These are phyloP conservation scores for Candida smagusa DNA, from an alignment of 1,139 yeast species.

Conservation along the genomic window DNA sequence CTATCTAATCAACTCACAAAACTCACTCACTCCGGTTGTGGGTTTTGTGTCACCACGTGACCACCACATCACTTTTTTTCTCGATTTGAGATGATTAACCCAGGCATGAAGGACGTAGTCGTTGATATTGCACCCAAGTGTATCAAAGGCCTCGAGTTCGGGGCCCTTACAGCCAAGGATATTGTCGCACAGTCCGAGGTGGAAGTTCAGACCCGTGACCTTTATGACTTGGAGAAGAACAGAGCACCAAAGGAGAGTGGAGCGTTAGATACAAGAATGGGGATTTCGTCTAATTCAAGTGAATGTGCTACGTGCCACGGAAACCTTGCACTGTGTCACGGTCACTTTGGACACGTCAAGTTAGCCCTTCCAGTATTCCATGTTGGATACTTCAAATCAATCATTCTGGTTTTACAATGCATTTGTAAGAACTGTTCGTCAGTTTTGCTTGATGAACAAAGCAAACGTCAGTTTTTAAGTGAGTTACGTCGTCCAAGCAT, in stretches of 20 bases:
- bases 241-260: slow-evolving; percentile 78
- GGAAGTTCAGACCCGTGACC: slow-evolving; percentile 86
- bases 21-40: too few species aligned
- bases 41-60: background rate
- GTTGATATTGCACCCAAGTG: slow-evolving; percentile 86
- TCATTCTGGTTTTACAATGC: slow-evolving; percentile 82
- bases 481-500: slow-evolving; percentile 86
- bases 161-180: slow-evolving; percentile 87
- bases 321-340: slow-evolving; percentile 90
- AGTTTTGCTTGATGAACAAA: slow-evolving; percentile 68
- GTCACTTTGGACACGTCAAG: slow-evolving; percentile 94
- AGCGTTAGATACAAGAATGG: slow-evolving; percentile 91
- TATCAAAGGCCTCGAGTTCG: slow-evolving; percentile 88
- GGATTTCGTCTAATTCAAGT: slow-evolving; percentile 79
- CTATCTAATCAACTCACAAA: too few species aligned
- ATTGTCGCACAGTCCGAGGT: slow-evolving; percentile 93
- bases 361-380: slow-evolving; percentile 96
- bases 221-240: slow-evolving; percentile 88
- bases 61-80: background rate
- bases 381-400: slow-evolving; percentile 93
- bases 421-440: slow-evolving; percentile 90
- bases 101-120: slow-evolving; percentile 67
- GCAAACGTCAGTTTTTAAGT: slow-evolving; percentile 61
- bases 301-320: slow-evolving; percentile 94
- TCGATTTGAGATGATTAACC: background rate